Evolutionary conservation across 495 filamentous ascomycete genomes (phyloP).

Genomic region (Podospora conica): DNA sequence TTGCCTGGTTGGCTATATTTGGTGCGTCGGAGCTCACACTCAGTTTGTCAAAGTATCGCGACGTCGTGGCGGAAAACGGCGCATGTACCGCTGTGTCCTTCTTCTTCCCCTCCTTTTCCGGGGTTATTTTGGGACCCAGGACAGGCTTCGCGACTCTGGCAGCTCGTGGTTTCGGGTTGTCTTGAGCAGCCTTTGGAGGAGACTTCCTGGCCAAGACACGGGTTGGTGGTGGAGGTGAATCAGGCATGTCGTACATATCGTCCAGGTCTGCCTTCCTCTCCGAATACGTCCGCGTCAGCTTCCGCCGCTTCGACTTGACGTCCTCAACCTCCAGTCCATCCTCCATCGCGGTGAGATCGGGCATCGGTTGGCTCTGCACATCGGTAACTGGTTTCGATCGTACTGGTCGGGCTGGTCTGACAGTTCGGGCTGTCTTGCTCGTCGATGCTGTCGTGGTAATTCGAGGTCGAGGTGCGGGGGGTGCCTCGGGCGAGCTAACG

Average conservation of each 20-base stretch:
- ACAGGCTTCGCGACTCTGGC: constrained; percentile 3
- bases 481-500: constrained; percentile 17
- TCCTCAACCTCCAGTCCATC: constrained; percentile 12
- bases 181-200: background rate
- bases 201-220: constrained; percentile 7
- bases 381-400: constrained; percentile 10
- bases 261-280: constrained; percentile 15
- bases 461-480: constrained; percentile 11
- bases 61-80: constrained; percentile 28
- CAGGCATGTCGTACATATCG: constrained; percentile 25
- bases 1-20: constrained; percentile 22
- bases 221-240: constrained; percentile 20
- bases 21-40: constrained; percentile 16
- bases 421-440: background rate
- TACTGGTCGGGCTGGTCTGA: constrained; percentile 2
- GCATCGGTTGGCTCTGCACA: constrained; percentile 27
- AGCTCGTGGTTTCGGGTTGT: constrained; percentile 13
- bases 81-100: constrained; percentile 11
- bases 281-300: constrained; percentile 20
- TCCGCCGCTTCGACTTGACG: constrained; percentile 21
- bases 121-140: constrained; percentile 14
- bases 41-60: constrained; percentile 21
- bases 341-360: constrained; percentile 1
- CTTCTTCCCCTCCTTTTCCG: constrained; percentile 23
- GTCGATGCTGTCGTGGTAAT: constrained; percentile 4